Conservation (phyloP, 129 eudicot species). For the Pseudognaphalium luteoalbum region DNA sequence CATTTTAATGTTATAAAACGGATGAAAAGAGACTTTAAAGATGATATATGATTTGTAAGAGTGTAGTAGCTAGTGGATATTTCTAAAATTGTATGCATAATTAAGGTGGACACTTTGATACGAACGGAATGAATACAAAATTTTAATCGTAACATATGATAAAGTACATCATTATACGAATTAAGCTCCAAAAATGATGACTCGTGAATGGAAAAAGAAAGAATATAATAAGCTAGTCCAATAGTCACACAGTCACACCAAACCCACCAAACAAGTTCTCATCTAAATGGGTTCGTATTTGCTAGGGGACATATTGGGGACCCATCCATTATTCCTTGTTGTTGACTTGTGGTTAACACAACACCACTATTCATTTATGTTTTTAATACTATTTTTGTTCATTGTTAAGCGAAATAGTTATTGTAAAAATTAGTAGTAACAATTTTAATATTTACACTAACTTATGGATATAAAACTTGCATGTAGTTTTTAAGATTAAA, state of each 20-base stretch:
- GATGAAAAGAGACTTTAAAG: too few relatives aligned
- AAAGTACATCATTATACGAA: background rate
- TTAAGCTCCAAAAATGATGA: background rate
- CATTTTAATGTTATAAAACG: too few relatives aligned
- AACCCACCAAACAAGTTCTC: conserved; percentile 37
- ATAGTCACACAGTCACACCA: conserved; percentile 40
- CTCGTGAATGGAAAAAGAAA: background rate
- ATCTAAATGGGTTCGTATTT: conserved; percentile 21
- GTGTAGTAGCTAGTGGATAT: too few relatives aligned
- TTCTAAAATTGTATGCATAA: too few relatives aligned
- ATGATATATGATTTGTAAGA: too few relatives aligned
- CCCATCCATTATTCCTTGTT: conserved; percentile 38
- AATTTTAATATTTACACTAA: background rate
- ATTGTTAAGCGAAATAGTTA: too few relatives aligned
- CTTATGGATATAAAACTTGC: too few relatives aligned
- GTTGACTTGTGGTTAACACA: conserved; percentile 32
- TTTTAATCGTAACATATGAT: conserved; percentile 9
- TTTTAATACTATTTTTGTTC: background rate
- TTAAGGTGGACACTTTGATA: too few relatives aligned
- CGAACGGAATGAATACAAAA: too few relatives aligned
- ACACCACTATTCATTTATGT: conserved; percentile 6
- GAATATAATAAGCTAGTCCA: conserved; percentile 24
- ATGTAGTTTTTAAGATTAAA: too few relatives aligned
- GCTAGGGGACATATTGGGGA: conserved; percentile 27
- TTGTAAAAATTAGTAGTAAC: too few relatives aligned